Base-by-base conservation (phyloP, 2,329 filamentous ascomycete species). In the Xylariaceae sp. region DNA sequence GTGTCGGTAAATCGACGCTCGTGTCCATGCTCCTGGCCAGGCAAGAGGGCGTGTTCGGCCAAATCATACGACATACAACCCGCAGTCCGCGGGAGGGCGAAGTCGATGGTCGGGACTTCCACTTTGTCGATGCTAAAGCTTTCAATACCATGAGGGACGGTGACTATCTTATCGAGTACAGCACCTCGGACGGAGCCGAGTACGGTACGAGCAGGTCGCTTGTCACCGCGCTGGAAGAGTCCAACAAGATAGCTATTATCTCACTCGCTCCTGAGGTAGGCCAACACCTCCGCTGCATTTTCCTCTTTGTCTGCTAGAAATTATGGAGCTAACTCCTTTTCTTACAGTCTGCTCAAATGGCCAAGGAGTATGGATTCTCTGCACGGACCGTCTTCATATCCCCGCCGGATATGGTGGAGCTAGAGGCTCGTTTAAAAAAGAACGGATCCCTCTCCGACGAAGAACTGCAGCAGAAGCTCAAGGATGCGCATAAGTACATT, bases 41-140 rank as follows among this genome's bases (percentile, higher is more conserved):
- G 39, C 77, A 79, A 56, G 76, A 76, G 5, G 74, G 77, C 36
- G 77, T 78, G 14, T 88, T 90, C 52, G 79, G 73, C 14, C 64
- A 62, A 33, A 74, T 78, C 8, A 60, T 71, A 11, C 67, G 66
- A 9, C 74, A 81, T 51, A 77, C 77, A 3, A 78, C 73, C 3
- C 66, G 75, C 12, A 59, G 62, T 17, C 63, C 70, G 3, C 54
- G 54, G 7, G 69, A 73, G 12, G 70, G 68, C 5, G 77, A 81
- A 51, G 54, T 63, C n/a, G 60, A 69, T 26, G 74, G 73, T 21
- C 61, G 67, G 40, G 62, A 69, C 37, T 78, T 71, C 48, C 66
- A 74, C 45, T 79, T 79, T 41, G 76, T 85, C 29, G 69, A 69
- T 33, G 55, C 64, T 4, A 70, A 70, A 36, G 65, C 71, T 12